A percentile compares a stretch with the other conserved stretches of the same genome.
phyloP scores from a whole-genome alignment of 257 asterid species.

The Apocynum venetum region DNA sequence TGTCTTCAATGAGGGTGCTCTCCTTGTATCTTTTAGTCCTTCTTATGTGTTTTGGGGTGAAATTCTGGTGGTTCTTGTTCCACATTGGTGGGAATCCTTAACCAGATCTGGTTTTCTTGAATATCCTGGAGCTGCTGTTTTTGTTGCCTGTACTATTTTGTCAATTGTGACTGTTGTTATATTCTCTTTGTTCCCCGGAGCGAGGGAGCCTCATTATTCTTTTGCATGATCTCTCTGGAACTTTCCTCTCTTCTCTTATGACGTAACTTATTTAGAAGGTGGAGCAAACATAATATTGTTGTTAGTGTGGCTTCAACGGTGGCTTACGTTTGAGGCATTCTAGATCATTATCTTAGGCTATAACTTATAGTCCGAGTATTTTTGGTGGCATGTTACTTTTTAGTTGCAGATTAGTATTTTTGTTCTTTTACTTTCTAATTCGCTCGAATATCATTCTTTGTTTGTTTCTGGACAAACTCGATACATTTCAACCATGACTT shows the following conservation, averaged over 20 bases:
- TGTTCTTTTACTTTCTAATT: background rate
- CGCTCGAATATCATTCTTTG: background rate
- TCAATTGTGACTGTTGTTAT: conserved; percentile 24
- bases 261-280: background rate
- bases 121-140: conserved; percentile 20
- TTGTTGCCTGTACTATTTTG: conserved; percentile 31
- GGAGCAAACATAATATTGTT: background rate
- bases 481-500: background rate
- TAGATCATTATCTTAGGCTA: background rate
- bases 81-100: conserved; percentile 13
- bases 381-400: background rate
- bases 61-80: conserved; percentile 16
- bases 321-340: background rate
- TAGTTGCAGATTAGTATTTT: background rate
- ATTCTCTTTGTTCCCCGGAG: conserved; percentile 23
- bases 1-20: background rate
- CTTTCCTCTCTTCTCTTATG: background rate
- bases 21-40: background rate
- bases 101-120: conserved; percentile 23
- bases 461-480: background rate
- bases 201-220: conserved; percentile 17
- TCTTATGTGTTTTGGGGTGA: background rate
- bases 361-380: background rate
- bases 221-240: conserved; percentile 20
- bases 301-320: background rate